Base-by-base conservation (phyloP, 2,329 filamentous ascomycete genomes). In the Fusarium citri region DNA sequence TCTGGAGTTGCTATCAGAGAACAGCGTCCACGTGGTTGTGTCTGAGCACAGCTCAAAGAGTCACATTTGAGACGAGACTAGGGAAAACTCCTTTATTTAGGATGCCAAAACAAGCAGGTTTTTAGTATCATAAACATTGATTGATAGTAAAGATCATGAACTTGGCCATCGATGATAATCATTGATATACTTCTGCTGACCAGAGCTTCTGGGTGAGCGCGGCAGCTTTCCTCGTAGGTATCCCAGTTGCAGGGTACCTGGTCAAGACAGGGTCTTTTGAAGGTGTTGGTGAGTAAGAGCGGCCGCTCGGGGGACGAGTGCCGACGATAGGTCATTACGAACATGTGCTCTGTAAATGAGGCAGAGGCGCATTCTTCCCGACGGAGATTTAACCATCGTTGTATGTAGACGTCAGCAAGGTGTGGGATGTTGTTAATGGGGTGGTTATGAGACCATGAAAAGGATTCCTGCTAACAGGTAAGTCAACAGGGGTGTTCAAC, bases 321-420 rank as follows among this genome's bases (percentile, higher is more conserved):
- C 50, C 54, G 55, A 40, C 26, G 50, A 47, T 46, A 55, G 56
- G 45, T n/a, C 18, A 37, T 37, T 23, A 41, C 45, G 49, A 68
- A 43, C 48, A 37, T 63, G 40, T 34, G 55, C 25, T 48, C 45
- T 30, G 57, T 20, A 53, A 55, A 68, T 37, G 23, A 34, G 34
- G 49, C 63, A 45, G 40, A 53, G 45, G 63, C 45, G 61, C 23
- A 42, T 53, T 53, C 49, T 42, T 46, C 43, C 63, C 48, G 26
- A 49, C 67, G 67, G 67, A 71, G 50, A 70, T 70, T 70, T 69
- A 64, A 57, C 58, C 40, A 68, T 31, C 50, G 43, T 23, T 50
- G 51, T 51, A 57, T 50, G 51, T 51, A 57, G 63, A 63, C 45
- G 28, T 64, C 55, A 51, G 61, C 49, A 59, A 68, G 55, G 64